Percentiles rank a stretch among this genome's conserved stretches.
These are phyloP conservation scores for Pyrenochaeta sp. DNA, from an alignment of 2,329 filamentous ascomycete genomes.

Conservation along the genomic window DNA sequence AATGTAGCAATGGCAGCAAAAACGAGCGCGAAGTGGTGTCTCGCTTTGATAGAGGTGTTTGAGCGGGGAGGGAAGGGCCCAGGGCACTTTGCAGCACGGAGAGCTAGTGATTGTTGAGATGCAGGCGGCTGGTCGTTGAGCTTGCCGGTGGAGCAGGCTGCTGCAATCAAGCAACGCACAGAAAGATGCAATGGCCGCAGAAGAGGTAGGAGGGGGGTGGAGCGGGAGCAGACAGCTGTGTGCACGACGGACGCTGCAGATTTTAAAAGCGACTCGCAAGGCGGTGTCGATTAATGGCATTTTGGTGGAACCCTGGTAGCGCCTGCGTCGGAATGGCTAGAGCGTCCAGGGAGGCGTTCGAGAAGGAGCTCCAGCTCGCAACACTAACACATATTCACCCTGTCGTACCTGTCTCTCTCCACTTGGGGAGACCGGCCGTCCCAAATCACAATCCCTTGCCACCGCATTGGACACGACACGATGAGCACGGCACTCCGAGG, in stretches of 20 bases:
- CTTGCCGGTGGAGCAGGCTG: constrained; percentile 11
- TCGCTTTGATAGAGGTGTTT: constrained; percentile 2
- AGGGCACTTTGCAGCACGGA: constrained; percentile 14
- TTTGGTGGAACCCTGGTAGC: constrained; percentile 29
- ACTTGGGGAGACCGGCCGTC: constrained; percentile 21
- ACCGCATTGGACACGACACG: constrained; percentile 32
- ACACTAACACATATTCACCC: constrained; percentile 19
- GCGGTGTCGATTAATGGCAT: constrained; percentile 36
- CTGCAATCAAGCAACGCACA: constrained; percentile 10
- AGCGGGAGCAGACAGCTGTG: constrained; percentile 11
- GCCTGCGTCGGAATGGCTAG: constrained; percentile 22
- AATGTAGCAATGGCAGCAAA: constrained; percentile 7
- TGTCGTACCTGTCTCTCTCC: constrained; percentile 15
- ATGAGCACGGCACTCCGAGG: constrained; percentile 22
- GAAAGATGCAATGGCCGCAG: constrained; percentile 3
- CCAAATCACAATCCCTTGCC: constrained; percentile 22
- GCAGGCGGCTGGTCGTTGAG: constrained; percentile 31
- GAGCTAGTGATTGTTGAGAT: constrained; percentile 31
- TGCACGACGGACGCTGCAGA: constrained; percentile 19
- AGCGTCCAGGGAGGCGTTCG: constrained; percentile 25
- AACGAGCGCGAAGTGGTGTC: constrained; percentile 7
- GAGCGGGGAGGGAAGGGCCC: constrained; percentile 9
- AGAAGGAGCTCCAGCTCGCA: constrained; percentile 25
- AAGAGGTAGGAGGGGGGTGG: constrained; percentile 7
- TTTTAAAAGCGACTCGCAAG: constrained; percentile 26